phyloP scores from a whole-genome alignment of 1,284 basidiomycete species.

The Tylopilus sp. region DNA sequence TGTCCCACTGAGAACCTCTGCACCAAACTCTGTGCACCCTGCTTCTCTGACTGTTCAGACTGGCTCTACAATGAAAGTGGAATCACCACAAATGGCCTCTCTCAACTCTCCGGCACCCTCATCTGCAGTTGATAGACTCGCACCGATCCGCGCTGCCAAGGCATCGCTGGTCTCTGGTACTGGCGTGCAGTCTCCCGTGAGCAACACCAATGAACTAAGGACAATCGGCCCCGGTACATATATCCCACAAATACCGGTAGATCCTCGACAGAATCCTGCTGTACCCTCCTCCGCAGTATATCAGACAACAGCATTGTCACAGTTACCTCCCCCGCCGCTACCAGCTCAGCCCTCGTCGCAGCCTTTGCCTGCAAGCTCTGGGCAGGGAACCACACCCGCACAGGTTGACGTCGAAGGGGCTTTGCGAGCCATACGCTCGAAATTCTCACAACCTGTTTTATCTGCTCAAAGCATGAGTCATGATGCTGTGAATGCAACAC shows the following conservation, averaged over 20 bases:
- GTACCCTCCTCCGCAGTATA: background rate
- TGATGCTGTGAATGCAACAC: background rate
- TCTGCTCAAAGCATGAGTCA: conserved; percentile 5
- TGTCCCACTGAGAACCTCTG: background rate
- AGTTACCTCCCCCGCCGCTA: conserved; percentile 1
- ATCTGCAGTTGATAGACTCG: conserved; percentile 25
- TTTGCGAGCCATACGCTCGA: conserved; percentile 15
- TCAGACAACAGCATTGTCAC: background rate
- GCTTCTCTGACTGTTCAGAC: conserved; percentile 12
- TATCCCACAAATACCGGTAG: background rate
- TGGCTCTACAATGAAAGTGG: conserved; percentile 15
- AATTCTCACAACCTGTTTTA: conserved; percentile 15
- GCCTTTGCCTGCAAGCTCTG: background rate
- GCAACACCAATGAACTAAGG: background rate
- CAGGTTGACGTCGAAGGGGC: conserved; percentile 20
- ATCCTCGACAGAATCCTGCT: conserved; percentile 5
- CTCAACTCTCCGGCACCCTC: conserved; percentile 8
- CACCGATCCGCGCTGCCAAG: conserved; percentile 34
- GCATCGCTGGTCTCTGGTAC: conserved; percentile 19
- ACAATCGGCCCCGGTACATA: background rate
- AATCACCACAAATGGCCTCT: conserved; percentile 18
- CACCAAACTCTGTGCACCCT: background rate
- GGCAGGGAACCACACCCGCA: conserved; percentile 6
- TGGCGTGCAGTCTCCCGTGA: conserved; percentile 8
- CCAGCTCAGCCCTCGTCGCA: conserved; percentile 1